A percentile compares a stretch with the other conserved stretches of the same genome.
phyloP scores from a whole-genome alignment of 305 asterid genomes.

The Ilex paraguariensis region DNA sequence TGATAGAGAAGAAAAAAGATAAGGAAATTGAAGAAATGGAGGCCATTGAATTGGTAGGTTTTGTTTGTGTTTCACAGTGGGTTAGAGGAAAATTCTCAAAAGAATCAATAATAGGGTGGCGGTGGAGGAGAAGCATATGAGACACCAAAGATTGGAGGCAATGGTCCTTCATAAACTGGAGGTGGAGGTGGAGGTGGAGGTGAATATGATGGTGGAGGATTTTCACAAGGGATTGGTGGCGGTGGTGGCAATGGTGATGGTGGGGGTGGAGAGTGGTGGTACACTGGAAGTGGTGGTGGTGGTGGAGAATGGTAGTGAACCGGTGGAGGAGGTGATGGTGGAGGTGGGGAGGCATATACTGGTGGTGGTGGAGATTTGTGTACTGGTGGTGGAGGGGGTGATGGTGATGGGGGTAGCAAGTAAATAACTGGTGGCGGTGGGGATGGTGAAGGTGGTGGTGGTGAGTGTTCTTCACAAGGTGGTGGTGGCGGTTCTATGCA shows the following conservation, averaged over 20 bases:
- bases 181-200: conserved; percentile 54
- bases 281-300: conserved; percentile 16
- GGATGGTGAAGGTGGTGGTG: conserved; percentile 36
- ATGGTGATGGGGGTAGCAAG: conserved; percentile 28
- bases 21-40: conserved; percentile 23
- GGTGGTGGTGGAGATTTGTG: conserved; percentile 60
- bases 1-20: conserved; percentile 30
- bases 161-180: conserved; percentile 70
- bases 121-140: conserved; percentile 89
- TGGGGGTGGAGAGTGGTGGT: conserved; percentile 6
- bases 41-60: conserved; percentile 6
- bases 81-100: conserved; percentile 45
- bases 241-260: conserved; percentile 20
- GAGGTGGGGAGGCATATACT: not conserved
- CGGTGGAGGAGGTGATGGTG: conserved; percentile 22
- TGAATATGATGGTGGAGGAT: conserved; percentile 12
- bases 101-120: conserved; percentile 81
- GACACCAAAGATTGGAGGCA: conserved; percentile 66
- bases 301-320: conserved; percentile 16
- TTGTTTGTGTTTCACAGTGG: conserved; percentile 15
- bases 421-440: conserved; percentile 38
- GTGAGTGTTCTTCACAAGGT: conserved; percentile 26
- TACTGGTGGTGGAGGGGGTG: conserved; percentile 24
- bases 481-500: conserved; percentile 48
- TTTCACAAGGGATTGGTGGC: conserved; percentile 9